phyloP scores from a whole-genome alignment of 768 basidiomycete genomes.

The Leucogyrophana mollusca region DNA sequence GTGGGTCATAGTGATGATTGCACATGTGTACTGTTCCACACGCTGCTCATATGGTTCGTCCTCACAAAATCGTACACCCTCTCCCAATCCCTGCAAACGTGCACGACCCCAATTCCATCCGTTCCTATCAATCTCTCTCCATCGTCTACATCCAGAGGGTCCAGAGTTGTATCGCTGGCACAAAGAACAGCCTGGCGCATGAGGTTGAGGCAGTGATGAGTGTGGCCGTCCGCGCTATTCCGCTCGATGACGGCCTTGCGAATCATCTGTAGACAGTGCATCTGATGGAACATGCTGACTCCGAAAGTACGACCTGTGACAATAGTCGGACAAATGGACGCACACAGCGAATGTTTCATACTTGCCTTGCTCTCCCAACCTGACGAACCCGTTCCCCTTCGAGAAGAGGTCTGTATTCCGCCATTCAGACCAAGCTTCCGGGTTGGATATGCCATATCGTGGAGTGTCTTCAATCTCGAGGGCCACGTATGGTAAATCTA shows the following conservation, averaged over 20 bases:
- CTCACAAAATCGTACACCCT: constrained; percentile 21
- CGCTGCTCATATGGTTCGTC: constrained; percentile 13
- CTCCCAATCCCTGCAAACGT: constrained; percentile 29
- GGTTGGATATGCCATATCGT: constrained; percentile 11
- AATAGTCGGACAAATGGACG: too few relatives aligned
- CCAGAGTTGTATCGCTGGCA: constrained; percentile 29
- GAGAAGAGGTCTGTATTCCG: constrained; percentile 15
- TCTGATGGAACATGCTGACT: constrained; percentile 32
- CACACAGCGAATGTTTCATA: not conserved
- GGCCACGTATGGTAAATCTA: constrained; percentile 9
- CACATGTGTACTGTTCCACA: not conserved
- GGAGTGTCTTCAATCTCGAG: constrained; percentile 14
- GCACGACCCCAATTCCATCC: constrained; percentile 23
- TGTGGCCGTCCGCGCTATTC: constrained; percentile 16
- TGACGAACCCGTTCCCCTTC: constrained; percentile 13
- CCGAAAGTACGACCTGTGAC: constrained; percentile 11
- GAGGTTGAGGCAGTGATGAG: constrained; percentile 32
- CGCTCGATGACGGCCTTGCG: constrained; percentile 21
- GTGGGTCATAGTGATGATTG: too few relatives aligned
- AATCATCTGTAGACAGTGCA: constrained; percentile 31
- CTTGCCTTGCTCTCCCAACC: constrained; percentile 13
- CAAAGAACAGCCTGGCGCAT: constrained; percentile 31
- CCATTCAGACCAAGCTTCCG: constrained; percentile 15
- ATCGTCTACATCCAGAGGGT: constrained; percentile 20
- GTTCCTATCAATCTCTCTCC: constrained; percentile 8